These are phyloP conservation scores for Saccharomycopsis malanga DNA, from an alignment of 805 yeast species.

Conservation along the genomic window DNA sequence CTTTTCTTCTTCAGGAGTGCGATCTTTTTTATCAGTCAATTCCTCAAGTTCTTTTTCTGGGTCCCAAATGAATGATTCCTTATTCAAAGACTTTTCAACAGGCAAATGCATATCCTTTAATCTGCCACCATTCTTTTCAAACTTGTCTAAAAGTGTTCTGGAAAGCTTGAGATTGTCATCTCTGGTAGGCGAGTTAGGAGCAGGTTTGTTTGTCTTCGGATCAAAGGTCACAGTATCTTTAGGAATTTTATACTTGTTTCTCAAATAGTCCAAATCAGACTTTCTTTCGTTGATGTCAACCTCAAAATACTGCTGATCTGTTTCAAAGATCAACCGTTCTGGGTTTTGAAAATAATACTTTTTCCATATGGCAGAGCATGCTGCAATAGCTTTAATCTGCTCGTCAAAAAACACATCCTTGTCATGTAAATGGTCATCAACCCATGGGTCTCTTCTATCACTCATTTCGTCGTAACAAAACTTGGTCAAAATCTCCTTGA, in stretches of 20 bases:
- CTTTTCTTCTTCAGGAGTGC: conserved; percentile 23
- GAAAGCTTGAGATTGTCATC: conserved; percentile 13
- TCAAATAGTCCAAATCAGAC: conserved; percentile 13
- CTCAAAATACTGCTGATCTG: conserved; percentile 26
- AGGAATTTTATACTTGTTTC: neutral
- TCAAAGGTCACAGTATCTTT: neutral
- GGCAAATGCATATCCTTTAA: conserved; percentile 12
- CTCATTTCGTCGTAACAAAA: conserved; percentile 24
- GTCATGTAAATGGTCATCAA: conserved; percentile 23
- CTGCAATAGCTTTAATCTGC: conserved; percentile 26
- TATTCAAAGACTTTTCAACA: conserved; percentile 5
- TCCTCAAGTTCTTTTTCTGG: conserved; percentile 14
- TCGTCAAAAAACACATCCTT: conserved; percentile 22
- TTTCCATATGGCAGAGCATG: conserved; percentile 28
- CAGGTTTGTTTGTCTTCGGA: neutral
- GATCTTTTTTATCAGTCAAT: conserved; percentile 7
- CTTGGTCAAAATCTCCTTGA: conserved; percentile 9
- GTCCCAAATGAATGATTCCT: conserved; percentile 17
- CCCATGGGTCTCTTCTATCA: conserved; percentile 25
- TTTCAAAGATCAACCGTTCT: conserved; percentile 27
- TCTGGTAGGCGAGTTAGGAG: conserved; percentile 4
- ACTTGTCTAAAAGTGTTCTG: conserved; percentile 8
- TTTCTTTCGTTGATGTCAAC: conserved; percentile 25
- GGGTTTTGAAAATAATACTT: conserved; percentile 27
- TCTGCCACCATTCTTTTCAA: conserved; percentile 14